A percentile compares a stretch with the other conserved stretches of the same genome.
phyloP scores from a whole-genome alignment of 495 filamentous ascomycete genomes.

The Hypoxylon trugodes region DNA sequence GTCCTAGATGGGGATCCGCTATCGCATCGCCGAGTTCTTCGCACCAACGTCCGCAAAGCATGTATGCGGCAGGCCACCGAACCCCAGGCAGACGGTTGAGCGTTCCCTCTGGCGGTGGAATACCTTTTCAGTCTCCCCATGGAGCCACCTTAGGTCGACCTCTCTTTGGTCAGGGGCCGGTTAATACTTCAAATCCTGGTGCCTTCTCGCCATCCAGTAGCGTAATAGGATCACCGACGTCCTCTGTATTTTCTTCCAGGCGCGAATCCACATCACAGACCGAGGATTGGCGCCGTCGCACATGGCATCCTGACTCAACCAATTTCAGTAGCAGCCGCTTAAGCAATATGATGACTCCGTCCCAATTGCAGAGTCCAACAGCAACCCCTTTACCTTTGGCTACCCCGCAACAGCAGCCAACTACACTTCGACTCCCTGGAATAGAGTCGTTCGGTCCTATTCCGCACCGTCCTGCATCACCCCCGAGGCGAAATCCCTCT shows the following conservation, averaged over 20 bases:
- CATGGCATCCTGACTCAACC: slow-evolving; percentile 88
- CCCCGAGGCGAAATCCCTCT: slow-evolving; percentile 68
- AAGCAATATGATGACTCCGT: slow-evolving; percentile 62
- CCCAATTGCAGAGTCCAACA: slow-evolving; percentile 64
- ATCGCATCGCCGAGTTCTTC: slow-evolving; percentile 74
- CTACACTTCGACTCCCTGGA: slow-evolving; percentile 73
- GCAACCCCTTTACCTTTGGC: slow-evolving; percentile 64
- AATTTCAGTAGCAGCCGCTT: slow-evolving; percentile 54
- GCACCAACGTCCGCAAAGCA: slow-evolving; percentile 68
- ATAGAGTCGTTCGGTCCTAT: slow-evolving; percentile 90
- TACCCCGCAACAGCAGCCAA: slow-evolving; percentile 44
- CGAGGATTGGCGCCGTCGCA: slow-evolving; percentile 80
- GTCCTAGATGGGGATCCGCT: slow-evolving; percentile 71
- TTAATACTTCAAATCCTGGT: slow-evolving; percentile 59
- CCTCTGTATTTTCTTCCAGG: slow-evolving; percentile 69
- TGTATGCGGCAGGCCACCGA: slow-evolving; percentile 69
- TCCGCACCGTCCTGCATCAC: slow-evolving; percentile 63
- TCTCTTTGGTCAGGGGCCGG: slow-evolving; percentile 64
- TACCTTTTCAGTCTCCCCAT: slow-evolving; percentile 77
- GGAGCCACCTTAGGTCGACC: slow-evolving; percentile 63
- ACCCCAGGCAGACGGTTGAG: slow-evolving; percentile 80
- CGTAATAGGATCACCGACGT: slow-evolving; percentile 74
- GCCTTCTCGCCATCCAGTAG: slow-evolving; percentile 67
- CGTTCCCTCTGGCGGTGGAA: slow-evolving; percentile 77
- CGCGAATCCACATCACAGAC: slow-evolving; percentile 66